These are phyloP conservation scores for Geotrichum ghanense DNA, from an alignment of 805 yeast species.

Conservation along the genomic window DNA sequence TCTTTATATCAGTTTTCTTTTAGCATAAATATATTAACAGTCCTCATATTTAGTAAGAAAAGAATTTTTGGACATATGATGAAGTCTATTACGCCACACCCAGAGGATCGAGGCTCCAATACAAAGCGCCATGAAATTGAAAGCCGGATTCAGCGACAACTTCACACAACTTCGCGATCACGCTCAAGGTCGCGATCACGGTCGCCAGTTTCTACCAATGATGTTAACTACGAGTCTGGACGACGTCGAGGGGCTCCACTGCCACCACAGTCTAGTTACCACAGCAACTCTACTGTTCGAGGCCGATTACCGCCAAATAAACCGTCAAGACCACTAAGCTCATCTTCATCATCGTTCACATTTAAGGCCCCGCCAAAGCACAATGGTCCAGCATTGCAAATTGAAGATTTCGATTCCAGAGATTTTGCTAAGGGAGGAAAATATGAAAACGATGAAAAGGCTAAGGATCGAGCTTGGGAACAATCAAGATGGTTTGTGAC, in stretches of 20 bases:
- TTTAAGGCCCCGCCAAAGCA: neutral
- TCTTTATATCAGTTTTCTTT: neutral
- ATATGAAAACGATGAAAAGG: neutral
- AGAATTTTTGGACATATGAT: slow-evolving; percentile 13
- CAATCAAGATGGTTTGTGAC: neutral
- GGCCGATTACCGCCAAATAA: too few relatives aligned
- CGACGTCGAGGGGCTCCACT: too few relatives aligned
- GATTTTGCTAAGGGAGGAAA: neutral
- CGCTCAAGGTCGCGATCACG: neutral
- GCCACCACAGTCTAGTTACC: too few relatives aligned
- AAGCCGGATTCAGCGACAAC: neutral
- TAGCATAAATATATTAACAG: neutral
- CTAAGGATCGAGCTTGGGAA: neutral
- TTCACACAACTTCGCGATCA: neutral
- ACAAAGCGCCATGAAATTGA: slow-evolving; percentile 3
- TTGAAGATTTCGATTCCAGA: neutral
- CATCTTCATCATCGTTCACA: too few relatives aligned
- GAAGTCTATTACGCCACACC: slow-evolving; percentile 5
- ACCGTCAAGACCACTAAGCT: too few relatives aligned
- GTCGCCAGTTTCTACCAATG: too few relatives aligned
- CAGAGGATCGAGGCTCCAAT: neutral
- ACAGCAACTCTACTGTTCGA: too few relatives aligned
- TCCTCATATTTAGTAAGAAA: too few relatives aligned
- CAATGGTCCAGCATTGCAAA: neutral
- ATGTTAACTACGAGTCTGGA: too few relatives aligned